Evolutionary conservation across 108 stramenopile species (phyloP).

Genomic region (Nannochloropsis granulata): DNA sequence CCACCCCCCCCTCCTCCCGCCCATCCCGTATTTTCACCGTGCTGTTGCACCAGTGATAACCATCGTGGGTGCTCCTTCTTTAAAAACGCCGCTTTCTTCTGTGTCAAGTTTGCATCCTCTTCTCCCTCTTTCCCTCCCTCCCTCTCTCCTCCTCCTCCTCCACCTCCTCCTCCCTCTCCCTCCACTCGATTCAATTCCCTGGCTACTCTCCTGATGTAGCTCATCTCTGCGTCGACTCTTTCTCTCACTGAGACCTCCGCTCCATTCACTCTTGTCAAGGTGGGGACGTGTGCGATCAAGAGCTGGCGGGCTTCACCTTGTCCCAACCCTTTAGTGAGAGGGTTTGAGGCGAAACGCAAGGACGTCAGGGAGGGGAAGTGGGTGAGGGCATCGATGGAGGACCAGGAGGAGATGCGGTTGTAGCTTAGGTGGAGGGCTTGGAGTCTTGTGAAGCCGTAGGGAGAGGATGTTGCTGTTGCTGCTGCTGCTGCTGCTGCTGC

Average conservation of each 20-base stretch:
- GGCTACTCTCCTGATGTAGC: not conserved
- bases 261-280: not conserved
- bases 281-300: constrained; percentile 1
- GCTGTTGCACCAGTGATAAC: not conserved
- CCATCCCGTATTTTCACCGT: not conserved
- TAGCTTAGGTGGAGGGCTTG: not conserved
- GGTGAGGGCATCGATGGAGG: not conserved
- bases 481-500: not conserved
- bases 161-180: not conserved
- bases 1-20: not conserved
- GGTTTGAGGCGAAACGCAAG: not conserved
- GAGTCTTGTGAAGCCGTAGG: not conserved
- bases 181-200: not conserved
- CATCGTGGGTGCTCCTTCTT: not conserved
- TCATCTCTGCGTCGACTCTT: constrained; percentile 7
- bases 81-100: not conserved
- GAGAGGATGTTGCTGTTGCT: not conserved
- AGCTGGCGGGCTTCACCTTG: constrained; percentile 12
- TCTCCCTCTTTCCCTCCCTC: not conserved
- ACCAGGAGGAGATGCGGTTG: not conserved
- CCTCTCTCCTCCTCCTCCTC: not conserved
- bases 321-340: not conserved
- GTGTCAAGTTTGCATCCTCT: not conserved
- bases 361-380: not conserved
- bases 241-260: not conserved